phyloP scores from a whole-genome alignment of 2,329 filamentous ascomycete genomes.

The Nemania bipapillata region DNA sequence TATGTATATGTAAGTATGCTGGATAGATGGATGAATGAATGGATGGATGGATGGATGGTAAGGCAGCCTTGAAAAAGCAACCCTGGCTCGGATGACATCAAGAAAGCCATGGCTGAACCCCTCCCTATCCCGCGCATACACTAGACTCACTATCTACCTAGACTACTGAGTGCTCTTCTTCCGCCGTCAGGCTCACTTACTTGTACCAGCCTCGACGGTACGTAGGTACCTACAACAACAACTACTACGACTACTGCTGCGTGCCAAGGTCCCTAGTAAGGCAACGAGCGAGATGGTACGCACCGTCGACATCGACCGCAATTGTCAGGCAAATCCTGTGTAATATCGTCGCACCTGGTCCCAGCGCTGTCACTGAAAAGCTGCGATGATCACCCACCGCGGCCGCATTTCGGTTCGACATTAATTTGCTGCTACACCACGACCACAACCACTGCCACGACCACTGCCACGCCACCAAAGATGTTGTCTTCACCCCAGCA shows the following conservation, averaged over 20 bases:
- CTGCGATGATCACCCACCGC: constrained; percentile 8
- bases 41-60: no score
- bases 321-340: neutral
- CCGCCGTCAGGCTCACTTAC: constrained; percentile 8
- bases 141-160: no score
- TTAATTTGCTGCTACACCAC: neutral
- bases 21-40: no score
- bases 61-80: constrained; percentile 26
- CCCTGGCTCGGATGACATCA: constrained; percentile 27
- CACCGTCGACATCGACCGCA: neutral
- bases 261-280: constrained; percentile 9
- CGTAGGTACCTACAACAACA: no score
- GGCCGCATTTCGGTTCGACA: constrained; percentile 3
- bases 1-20: neutral
- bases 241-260: no score
- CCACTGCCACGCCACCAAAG: neutral
- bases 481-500: constrained; percentile 24
- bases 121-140: neutral
- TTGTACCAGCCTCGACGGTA: constrained; percentile 20
- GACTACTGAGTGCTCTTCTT: neutral
- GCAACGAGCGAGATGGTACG: constrained; percentile 8
- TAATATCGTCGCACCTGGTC: constrained; percentile 15
- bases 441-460: neutral
- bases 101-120: constrained; percentile 22
- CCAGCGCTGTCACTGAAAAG: neutral